Percentiles rank a stretch among this genome's conserved stretches.
These are phyloP conservation scores for Nicotiana tabacum DNA, from an alignment of 257 asterid species.

Conservation along the genomic window DNA sequence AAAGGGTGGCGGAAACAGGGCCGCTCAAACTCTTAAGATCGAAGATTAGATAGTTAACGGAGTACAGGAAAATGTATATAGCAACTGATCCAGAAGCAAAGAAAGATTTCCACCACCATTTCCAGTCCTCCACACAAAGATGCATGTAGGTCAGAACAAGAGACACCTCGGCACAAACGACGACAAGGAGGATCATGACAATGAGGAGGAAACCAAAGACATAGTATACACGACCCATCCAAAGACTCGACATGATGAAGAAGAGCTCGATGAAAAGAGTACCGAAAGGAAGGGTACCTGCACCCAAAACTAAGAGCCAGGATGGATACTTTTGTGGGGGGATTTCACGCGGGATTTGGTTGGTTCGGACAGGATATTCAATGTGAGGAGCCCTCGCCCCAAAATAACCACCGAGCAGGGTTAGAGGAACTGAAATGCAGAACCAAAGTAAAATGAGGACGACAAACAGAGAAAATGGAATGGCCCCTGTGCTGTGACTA, in stretches of 20 bases:
- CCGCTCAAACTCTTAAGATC: constrained; percentile 84
- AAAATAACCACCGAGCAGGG: constrained; percentile 67
- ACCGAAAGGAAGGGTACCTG: constrained; percentile 94
- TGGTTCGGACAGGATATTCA: constrained; percentile 73
- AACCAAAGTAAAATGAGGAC: constrained; percentile 71
- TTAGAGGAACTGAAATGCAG: constrained; percentile 82
- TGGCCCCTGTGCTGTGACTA: constrained; percentile 90
- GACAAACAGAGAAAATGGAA: constrained; percentile 66
- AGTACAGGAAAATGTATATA: constrained; percentile 67
- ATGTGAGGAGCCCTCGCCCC: constrained; percentile 80
- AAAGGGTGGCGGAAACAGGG: constrained; percentile 78
- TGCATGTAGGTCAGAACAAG: constrained; percentile 91
- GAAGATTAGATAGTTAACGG: constrained; percentile 58
- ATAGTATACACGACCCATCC: constrained; percentile 90
- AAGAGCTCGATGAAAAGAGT: constrained; percentile 92
- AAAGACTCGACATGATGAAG: constrained; percentile 86
- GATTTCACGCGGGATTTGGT: constrained; percentile 85
- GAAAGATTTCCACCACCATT: constrained; percentile 98
- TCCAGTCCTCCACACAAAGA: constrained; percentile 86
- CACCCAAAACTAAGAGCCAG: constrained; percentile 84
- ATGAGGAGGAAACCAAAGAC: constrained; percentile 77
- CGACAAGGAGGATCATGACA: constrained; percentile 59
- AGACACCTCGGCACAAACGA: constrained; percentile 88
- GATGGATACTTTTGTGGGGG: constrained; percentile 84
- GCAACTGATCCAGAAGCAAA: constrained; percentile 87